Conservation (phyloP, 2,329 filamentous ascomycete genomes). For the Apiospora sp. region DNA sequence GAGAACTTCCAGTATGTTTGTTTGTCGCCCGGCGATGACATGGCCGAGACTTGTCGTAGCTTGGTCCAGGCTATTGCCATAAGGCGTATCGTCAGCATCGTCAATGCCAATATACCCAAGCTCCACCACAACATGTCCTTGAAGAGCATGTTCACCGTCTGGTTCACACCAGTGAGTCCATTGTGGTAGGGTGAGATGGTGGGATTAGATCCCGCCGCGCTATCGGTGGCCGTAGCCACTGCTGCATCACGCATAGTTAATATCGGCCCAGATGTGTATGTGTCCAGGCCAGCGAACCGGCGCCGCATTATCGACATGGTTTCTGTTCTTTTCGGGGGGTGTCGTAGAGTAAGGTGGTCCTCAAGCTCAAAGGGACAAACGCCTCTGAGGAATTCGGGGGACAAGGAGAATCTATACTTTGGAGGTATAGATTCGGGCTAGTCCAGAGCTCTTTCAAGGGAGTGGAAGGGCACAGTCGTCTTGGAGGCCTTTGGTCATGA, state of each 20-base stretch:
- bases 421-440: conserved; percentile 29
- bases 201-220: conserved; percentile 44
- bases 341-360: conserved; percentile 27
- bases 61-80: conserved; percentile 62
- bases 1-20: conserved; percentile 67
- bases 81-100: conserved; percentile 62
- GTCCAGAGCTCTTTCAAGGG: conserved; percentile 33
- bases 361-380: conserved; percentile 18
- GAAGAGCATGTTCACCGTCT: conserved; percentile 64
- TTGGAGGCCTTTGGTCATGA: conserved; percentile 33
- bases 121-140: conserved; percentile 67
- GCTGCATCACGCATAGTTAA: conserved; percentile 39
- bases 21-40: conserved; percentile 58
- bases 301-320: conserved; percentile 43
- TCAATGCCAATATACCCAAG: conserved; percentile 62
- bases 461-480: conserved; percentile 35
- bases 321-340: conserved; percentile 25
- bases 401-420: conserved; percentile 39
- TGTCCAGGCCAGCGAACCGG: conserved; percentile 43
- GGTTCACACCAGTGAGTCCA: conserved; percentile 67
- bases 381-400: conserved; percentile 26
- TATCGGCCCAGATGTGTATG: conserved; percentile 38
- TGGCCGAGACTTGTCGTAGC: conserved; percentile 65
- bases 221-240: conserved; percentile 32
- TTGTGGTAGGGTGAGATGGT: conserved; percentile 65